Evolutionary conservation across 257 asterid species (phyloP).

Genomic region (Solanum piurae): DNA sequence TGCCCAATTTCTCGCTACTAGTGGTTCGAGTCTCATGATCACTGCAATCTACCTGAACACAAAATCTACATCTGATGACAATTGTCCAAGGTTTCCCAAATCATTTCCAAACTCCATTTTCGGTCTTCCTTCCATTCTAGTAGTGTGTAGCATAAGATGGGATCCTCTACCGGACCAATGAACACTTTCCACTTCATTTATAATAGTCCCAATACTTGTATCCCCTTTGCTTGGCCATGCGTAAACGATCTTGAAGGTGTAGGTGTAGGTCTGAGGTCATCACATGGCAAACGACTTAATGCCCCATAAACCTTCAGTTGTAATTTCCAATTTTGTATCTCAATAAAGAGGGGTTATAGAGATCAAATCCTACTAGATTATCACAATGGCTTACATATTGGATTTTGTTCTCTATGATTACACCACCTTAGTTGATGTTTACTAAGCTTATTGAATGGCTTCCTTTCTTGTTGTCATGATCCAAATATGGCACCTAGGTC

Average conservation of each 20-base stretch:
- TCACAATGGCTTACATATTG: constrained; percentile 99
- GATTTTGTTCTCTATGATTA: constrained; percentile 75
- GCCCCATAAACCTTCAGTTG: background rate
- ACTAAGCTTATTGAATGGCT: too few species aligned
- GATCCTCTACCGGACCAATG: background rate
- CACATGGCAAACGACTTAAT: background rate
- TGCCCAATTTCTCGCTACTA: too few species aligned
- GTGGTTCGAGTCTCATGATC: too few species aligned
- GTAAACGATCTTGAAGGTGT: background rate
- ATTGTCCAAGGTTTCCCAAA: too few species aligned
- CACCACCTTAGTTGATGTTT: constrained; percentile 54
- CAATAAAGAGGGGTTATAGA: constrained; percentile 17
- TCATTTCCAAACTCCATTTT: too few species aligned
- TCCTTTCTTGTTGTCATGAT: background rate
- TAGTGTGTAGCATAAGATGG: background rate
- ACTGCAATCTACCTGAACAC: too few species aligned
- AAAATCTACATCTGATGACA: too few species aligned
- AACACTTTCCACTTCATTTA: background rate
- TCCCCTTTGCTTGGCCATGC: background rate
- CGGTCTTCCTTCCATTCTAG: too few species aligned
- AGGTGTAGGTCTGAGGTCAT: background rate
- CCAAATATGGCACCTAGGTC: background rate
- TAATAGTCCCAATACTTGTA: background rate
- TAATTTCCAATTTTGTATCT: too few species aligned
- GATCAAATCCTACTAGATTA: constrained; percentile 73